Conservation (phyloP, 805 yeast genomes). For the Ogataea methylovora region DNA sequence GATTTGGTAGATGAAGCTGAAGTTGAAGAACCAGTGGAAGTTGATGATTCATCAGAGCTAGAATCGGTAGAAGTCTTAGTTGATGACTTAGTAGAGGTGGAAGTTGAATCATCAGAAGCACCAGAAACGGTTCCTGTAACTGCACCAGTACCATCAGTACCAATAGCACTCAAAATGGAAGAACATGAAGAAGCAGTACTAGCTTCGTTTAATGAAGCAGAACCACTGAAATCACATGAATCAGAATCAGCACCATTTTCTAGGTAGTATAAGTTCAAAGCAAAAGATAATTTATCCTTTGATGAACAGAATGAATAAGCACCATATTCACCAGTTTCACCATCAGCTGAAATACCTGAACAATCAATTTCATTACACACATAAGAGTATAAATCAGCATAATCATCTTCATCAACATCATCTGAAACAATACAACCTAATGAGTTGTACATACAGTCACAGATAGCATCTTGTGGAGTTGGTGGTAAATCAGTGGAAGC, state of each 20-base stretch:
- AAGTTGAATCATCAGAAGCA: conserved; percentile 12
- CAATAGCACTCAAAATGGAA: conserved; percentile 56
- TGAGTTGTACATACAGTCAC: conserved; percentile 55
- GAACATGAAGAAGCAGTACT: conserved; percentile 48
- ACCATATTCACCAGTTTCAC: conserved; percentile 63
- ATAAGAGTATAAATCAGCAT: conserved; percentile 47
- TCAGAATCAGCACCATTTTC: conserved; percentile 31
- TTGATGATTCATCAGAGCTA: conserved; percentile 11
- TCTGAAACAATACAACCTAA: conserved; percentile 53
- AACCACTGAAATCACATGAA: conserved; percentile 66
- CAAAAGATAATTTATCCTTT: conserved; percentile 58
- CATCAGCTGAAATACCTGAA: conserved; percentile 53
- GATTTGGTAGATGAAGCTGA: conserved; percentile 10
- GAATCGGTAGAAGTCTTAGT: conserved; percentile 1
- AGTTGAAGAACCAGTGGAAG: conserved; percentile 11
- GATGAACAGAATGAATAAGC: conserved; percentile 64
- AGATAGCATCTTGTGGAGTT: conserved; percentile 58
- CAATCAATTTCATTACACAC: conserved; percentile 54
- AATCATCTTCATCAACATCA: conserved; percentile 47
- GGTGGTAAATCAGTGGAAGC: conserved; percentile 72
- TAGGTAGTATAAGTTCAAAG: conserved; percentile 57
- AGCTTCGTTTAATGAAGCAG: conserved; percentile 45
- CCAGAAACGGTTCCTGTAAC: conserved; percentile 30
- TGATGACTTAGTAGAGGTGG: conserved; percentile 15
- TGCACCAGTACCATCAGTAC: conserved; percentile 59